Percentiles rank a stretch among this genome's conserved stretches.
phyloP scores from a whole-genome alignment of 306 rosid genomes.

The Trifolium subterraneum region DNA sequence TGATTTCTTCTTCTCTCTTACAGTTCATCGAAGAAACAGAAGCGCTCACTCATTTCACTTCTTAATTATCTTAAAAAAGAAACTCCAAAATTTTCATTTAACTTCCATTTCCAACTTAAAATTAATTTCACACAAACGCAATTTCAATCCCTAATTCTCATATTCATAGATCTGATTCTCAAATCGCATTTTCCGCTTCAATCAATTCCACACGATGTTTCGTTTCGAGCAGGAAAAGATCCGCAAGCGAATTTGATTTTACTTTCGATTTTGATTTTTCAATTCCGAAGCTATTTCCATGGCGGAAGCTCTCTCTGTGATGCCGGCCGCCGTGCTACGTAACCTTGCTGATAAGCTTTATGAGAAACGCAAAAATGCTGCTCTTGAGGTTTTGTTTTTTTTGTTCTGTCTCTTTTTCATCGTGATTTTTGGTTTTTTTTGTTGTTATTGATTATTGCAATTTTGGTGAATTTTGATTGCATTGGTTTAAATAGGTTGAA shows the following conservation, averaged over 20 bases:
- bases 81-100: conserved; percentile 20
- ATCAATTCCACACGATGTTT: conserved; percentile 4
- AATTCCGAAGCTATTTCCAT: conserved; percentile 45
- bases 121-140: conserved; percentile 1
- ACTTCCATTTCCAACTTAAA: background rate
- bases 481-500: conserved; percentile 64
- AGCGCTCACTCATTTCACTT: conserved; percentile 27
- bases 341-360: conserved; percentile 91
- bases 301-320: conserved; percentile 72
- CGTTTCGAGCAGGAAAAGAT: conserved; percentile 43
- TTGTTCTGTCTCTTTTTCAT: background rate
- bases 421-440: background rate
- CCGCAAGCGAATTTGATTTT: conserved; percentile 41
- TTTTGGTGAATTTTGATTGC: conserved; percentile 34
- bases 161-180: conserved; percentile 36
- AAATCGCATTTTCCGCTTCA: conserved; percentile 32
- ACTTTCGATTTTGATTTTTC: background rate
- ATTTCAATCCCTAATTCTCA: background rate
- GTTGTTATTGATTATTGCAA: background rate
- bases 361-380: conserved; percentile 98
- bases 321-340: conserved; percentile 76
- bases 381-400: conserved; percentile 73
- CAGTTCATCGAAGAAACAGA: background rate
- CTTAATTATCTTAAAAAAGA: conserved; percentile 5
- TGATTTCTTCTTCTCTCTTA: conserved; percentile 11